phyloP scores from a whole-genome alignment of 139 green algal genomes.

The Chlamydomonas schloesseri region DNA sequence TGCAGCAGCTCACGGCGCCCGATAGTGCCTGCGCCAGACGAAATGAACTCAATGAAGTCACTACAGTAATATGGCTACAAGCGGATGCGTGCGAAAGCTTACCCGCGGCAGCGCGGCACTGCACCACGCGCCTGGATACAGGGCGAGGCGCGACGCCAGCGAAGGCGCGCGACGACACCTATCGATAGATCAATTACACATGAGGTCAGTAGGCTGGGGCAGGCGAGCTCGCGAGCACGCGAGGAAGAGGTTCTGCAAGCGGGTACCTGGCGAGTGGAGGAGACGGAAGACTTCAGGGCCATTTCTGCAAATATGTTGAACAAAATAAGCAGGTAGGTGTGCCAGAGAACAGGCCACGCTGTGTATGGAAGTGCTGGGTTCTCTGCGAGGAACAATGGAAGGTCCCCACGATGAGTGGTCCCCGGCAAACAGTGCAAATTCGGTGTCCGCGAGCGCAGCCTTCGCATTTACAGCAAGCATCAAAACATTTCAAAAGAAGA shows the following conservation, averaged over 20 bases:
- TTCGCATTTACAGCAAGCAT: too few species aligned
- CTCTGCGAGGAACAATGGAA: too few species aligned
- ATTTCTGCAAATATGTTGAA: not conserved
- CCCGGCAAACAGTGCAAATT: too few species aligned
- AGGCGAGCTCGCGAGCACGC: not conserved
- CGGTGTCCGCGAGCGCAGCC: too few species aligned
- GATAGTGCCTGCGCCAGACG: slow-evolving; percentile 6
- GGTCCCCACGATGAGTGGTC: too few species aligned
- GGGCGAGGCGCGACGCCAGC: not conserved
- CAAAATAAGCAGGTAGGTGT: too few species aligned
- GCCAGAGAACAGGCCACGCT: too few species aligned
- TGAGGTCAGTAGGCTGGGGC: not conserved
- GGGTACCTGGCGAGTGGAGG: slow-evolving; percentile 23
- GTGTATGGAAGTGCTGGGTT: too few species aligned
- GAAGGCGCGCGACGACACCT: slow-evolving; percentile 9
- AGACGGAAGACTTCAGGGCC: slow-evolving; percentile 15
- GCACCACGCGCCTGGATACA: not conserved
- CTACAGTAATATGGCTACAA: too few species aligned
- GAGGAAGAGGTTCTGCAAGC: not conserved
- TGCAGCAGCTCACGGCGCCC: slow-evolving; percentile 41
- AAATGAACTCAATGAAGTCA: not conserved
- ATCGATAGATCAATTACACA: not conserved
- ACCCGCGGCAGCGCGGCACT: slow-evolving; percentile 18
- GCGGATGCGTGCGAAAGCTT: not conserved
- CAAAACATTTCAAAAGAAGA: too few species aligned